These are phyloP conservation scores for Cudoniella acicularis DNA, from an alignment of 495 filamentous ascomycete species.

Conservation along the genomic window DNA sequence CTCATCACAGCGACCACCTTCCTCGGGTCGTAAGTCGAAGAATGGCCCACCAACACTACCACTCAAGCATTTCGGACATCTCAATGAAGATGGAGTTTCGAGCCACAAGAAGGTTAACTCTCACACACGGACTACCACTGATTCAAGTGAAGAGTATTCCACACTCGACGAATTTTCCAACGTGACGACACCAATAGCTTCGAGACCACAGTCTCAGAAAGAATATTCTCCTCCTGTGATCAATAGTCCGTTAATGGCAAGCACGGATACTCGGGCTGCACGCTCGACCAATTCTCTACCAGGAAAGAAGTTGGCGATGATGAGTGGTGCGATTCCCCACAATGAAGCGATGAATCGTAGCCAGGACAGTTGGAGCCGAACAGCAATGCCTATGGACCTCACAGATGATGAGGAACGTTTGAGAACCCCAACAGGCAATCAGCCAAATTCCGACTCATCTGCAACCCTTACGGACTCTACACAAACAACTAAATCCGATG, in stretches of 20 bases:
- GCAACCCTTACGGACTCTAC: not conserved
- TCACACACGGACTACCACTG: constrained; percentile 14
- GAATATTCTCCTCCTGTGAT: not conserved
- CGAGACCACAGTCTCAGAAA: constrained; percentile 15
- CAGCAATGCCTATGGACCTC: constrained; percentile 13
- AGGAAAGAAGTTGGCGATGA: constrained; percentile 1
- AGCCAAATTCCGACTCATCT: constrained; percentile 4
- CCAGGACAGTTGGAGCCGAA: constrained; percentile 15
- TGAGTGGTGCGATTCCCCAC: constrained; percentile 5
- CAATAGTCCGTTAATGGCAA: not conserved
- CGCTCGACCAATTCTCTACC: not conserved
- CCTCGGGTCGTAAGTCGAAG: not conserved
- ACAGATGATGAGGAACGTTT: constrained; percentile 6
- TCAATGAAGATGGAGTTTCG: not conserved
- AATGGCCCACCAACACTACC: not conserved
- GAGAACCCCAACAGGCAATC: constrained; percentile 10
- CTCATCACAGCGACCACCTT: not conserved
- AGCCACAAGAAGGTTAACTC: not conserved
- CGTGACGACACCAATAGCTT: constrained; percentile 18
- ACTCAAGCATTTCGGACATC: not conserved
- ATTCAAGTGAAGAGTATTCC: constrained; percentile 21
- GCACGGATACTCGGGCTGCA: not conserved
- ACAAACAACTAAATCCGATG: not conserved
- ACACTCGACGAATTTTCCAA: constrained; percentile 17
- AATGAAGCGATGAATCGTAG: constrained; percentile 7